Evolutionary conservation across 176 grass and related monocot species (phyloP), one percentile per base, ranked within the genome.

Genomic region (Leersia perrieri): DNA sequence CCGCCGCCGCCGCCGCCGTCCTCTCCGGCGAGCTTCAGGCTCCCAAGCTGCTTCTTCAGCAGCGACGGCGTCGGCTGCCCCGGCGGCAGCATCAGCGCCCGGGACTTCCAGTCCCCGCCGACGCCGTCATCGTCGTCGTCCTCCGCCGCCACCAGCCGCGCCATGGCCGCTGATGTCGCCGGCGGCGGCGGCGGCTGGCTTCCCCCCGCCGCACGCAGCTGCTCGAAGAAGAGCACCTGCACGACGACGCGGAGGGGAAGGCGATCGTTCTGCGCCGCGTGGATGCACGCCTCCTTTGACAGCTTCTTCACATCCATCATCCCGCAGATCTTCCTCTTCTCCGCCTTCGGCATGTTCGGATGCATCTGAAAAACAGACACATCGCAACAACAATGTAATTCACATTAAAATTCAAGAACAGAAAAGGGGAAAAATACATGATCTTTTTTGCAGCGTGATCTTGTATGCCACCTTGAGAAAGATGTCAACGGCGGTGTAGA

Each of bases 221-320:
- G 92, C 80, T 94, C 89, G 66, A 94, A 94, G 87, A 91, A 91
- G 73, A 94, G 89, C 11, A 91, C 92, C 81, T 91, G 92, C 4
- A 94, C 89, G 3, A 94, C 84, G 15, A 89, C 76, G 16, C 92
- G 87, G 38, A 94, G 87, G 13, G 92, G 92, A 15, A 94, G 85
- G 0, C 77, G 87, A 77, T 91, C 87, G 78, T 94, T 94, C 62
- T 94, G 92, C 63, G 92, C 92, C 27, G 92, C 89, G 80, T 94
- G 92, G 53, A 91, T 85, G 84, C 84, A 85, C 26, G 87, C 89
- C 5, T 89, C 87, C 61, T 90, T 82, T 14, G 92, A 94, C 18
- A 94, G 89, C 76, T 94, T 94, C 89, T 80, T 94, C 5, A 89
- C 89, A 33, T 94, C 84, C 89, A 94, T 94, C 51, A 94, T 69